Conservation (phyloP, 148 eudicot species). For the Amaranthus cruentus region DNA sequence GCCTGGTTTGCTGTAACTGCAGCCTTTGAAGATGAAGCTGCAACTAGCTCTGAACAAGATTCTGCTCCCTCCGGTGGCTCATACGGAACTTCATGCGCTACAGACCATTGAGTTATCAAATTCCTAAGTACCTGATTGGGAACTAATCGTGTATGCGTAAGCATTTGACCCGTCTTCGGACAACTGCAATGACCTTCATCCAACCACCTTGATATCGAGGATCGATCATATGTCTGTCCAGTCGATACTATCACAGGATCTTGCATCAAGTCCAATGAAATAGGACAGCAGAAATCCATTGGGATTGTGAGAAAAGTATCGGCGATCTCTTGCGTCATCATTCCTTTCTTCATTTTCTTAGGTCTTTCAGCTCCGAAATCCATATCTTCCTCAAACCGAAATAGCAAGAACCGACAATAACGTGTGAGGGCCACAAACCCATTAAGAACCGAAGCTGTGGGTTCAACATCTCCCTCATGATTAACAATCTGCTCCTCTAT, state of each 20-base stretch:
- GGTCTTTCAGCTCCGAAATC: constrained; percentile 31
- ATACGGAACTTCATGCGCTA: constrained; percentile 40
- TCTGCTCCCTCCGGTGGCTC: constrained; percentile 44
- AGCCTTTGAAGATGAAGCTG: constrained; percentile 52
- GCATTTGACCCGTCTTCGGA: constrained; percentile 87
- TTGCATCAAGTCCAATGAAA: constrained; percentile 76
- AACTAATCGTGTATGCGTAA: constrained; percentile 47
- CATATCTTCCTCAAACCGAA: constrained; percentile 70
- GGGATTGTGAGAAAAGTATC: constrained; percentile 59
- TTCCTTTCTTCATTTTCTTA: constrained; percentile 41
- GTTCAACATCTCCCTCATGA: constrained; percentile 76
- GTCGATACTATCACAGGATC: constrained; percentile 83
- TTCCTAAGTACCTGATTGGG: constrained; percentile 68
- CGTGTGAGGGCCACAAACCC: constrained; percentile 70
- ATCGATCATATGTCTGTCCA: constrained; percentile 80
- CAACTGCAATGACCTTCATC: constrained; percentile 85
- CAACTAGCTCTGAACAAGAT: constrained; percentile 30
- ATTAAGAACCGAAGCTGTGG: constrained; percentile 48
- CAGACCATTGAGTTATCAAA: constrained; percentile 76
- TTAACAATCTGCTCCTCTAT: constrained; percentile 81
- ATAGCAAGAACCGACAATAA: constrained; percentile 67
- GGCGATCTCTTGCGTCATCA: constrained; percentile 45
- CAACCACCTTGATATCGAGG: constrained; percentile 75
- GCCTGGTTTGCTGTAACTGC: constrained; percentile 71
- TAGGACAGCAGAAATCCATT: constrained; percentile 80